Conservation (phyloP, 352 stramenopile genomes). For the Phytophthora citricola region DNA sequence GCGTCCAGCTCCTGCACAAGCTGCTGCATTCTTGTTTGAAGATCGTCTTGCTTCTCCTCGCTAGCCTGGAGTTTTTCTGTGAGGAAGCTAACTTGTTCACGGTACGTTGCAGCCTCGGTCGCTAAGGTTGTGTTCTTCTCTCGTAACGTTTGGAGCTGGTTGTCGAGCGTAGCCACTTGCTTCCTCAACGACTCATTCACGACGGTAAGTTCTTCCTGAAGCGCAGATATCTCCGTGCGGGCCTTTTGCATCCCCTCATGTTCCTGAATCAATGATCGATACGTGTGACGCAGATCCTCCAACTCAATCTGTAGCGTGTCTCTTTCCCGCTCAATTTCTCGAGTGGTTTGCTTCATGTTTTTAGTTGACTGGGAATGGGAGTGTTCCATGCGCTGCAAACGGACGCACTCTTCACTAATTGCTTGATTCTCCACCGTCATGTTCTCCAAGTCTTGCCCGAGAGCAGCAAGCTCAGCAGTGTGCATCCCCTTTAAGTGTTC, state of each 20-base stretch:
- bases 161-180: conserved; percentile 63
- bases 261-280: conserved; percentile 75
- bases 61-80: conserved; percentile 72
- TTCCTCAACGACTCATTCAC: conserved; percentile 77
- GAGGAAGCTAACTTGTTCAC: conserved; percentile 83
- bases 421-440: conserved; percentile 90
- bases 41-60: conserved; percentile 57
- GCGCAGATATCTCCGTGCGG: conserved; percentile 53
- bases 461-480: conserved; percentile 65
- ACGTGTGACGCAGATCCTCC: conserved; percentile 78
- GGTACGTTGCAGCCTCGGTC: conserved; percentile 66
- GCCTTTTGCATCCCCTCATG: conserved; percentile 74
- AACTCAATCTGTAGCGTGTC: conserved; percentile 80
- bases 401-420: conserved; percentile 81
- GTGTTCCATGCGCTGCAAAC: conserved; percentile 62
- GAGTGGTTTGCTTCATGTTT: conserved; percentile 62
- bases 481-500: conserved; percentile 74
- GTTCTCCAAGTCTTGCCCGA: conserved; percentile 85
- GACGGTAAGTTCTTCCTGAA: conserved; percentile 63
- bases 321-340: conserved; percentile 68
- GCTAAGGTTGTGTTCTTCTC: conserved; percentile 66
- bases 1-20: conserved; percentile 57
- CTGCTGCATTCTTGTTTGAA: conserved; percentile 65
- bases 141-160: conserved; percentile 55
- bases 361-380: conserved; percentile 58